Evolutionary conservation across 2,329 filamentous ascomycete genomes (phyloP), one percentile per base, ranked within the genome.

Genomic region (Penicillium crustosum): DNA sequence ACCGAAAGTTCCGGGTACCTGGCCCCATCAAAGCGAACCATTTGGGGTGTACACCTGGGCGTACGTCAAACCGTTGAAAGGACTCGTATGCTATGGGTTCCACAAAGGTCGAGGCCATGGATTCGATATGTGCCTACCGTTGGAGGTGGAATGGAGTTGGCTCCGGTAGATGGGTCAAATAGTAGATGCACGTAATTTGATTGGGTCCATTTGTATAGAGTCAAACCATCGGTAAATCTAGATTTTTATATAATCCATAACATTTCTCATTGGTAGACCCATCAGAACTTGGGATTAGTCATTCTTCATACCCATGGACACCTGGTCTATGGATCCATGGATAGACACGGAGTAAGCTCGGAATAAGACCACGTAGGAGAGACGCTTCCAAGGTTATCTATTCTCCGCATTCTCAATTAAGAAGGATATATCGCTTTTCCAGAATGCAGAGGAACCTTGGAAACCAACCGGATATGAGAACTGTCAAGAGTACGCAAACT

Each of bases 1-100:
- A 38, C 44, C 52, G 29, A 53, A 42, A 36, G 55, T 36, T 44
- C 27, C 41, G 33, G 21, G 55, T 57, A 53, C 55, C 55, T 57
- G 49, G 23, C 25, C n/a, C 55, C 23, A 35, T 53, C 23, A 29
- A 10, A 13, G 19, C 23, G 35, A 39, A 21, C 50, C 49, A 41
- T 21, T n/a, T 15, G 38, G 49, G 49, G 49, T n/a, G 21, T 43
- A 4, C 35, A 48, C 15, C 17, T 44, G 42, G 42, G 25, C 23
- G 33, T 53, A 48, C 55, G 42, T 57, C 49, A 57, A 31, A 25
- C 29, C 13, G 36, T 31, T 43, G 35, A 42, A 39, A 57, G 33
- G 49, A 27, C 3, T 42, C 42, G 49, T 57, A 45, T 17, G 29
- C 49, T 17, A 17, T 27, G 43, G 19, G 19, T 27, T 35, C 50